Evolutionary conservation across 2,329 filamentous ascomycete genomes (phyloP).

Genomic region (Sporothrix pallida): DNA sequence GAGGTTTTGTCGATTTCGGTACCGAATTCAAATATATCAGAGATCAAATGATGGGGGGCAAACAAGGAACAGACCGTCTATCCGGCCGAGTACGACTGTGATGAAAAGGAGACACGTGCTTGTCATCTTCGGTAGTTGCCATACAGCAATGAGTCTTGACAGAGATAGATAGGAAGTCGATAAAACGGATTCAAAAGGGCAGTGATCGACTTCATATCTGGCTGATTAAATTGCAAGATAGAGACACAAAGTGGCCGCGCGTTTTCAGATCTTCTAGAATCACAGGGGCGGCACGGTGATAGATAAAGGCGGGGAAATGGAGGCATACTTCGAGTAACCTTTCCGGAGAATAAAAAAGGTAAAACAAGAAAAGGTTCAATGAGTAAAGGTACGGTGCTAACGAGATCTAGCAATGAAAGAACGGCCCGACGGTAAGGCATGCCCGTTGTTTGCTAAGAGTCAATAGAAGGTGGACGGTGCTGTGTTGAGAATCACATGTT

Average conservation of each 20-base stretch:
- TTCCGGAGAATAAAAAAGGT: constrained; percentile 4
- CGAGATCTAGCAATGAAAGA: background rate
- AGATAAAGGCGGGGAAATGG: background rate
- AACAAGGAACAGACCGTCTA: constrained; percentile 1
- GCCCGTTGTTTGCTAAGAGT: background rate
- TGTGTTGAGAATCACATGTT: no score
- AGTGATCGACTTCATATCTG: background rate
- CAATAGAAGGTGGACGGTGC: background rate
- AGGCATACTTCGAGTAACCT: background rate
- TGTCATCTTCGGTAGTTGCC: constrained; percentile 5
- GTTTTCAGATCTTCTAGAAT: constrained; percentile 9
- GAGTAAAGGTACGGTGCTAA: no score
- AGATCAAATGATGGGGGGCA: background rate
- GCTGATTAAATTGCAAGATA: background rate
- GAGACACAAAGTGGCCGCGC: constrained; percentile 4
- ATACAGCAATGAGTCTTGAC: background rate
- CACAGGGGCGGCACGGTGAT: background rate
- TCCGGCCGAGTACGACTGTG: background rate
- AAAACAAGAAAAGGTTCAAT: no score
- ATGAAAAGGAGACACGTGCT: background rate
- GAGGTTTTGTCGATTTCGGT: background rate
- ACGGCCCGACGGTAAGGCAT: background rate
- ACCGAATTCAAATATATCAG: background rate
- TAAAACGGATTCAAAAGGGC: background rate
- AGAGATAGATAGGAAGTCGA: no score